Evolutionary conservation across 1,284 basidiomycete genomes (phyloP).

Genomic region (Cryptococcus depauperatus): DNA sequence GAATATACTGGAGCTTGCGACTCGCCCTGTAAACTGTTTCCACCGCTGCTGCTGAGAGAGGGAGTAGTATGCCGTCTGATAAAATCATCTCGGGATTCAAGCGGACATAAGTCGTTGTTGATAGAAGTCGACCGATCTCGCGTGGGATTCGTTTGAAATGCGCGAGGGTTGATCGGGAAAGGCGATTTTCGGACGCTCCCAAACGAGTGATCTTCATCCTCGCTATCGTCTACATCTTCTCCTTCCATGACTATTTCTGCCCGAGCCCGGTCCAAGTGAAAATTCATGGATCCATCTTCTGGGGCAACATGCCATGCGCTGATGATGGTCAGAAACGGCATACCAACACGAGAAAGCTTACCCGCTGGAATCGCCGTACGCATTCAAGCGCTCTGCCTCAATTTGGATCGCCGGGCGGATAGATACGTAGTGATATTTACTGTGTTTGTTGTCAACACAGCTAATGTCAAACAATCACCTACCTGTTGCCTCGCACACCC

Average conservation of each 20-base stretch:
- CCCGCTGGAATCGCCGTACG: slow-evolving; percentile 59
- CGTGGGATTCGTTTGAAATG: not conserved
- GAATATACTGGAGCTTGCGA: slow-evolving; percentile 11
- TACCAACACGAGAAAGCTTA: slow-evolving; percentile 16
- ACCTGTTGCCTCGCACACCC: slow-evolving; percentile 75
- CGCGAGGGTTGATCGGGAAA: slow-evolving; percentile 1
- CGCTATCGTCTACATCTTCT: slow-evolving; percentile 27
- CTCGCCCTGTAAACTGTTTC: not conserved
- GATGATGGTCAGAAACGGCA: not conserved
- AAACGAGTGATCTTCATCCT: slow-evolving; percentile 21
- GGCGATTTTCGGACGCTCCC: too few relatives aligned
- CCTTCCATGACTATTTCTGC: slow-evolving; percentile 28
- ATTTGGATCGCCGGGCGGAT: slow-evolving; percentile 76
- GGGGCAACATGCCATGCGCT: slow-evolving; percentile 23
- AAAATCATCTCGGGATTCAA: not conserved
- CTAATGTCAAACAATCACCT: slow-evolving; percentile 28
- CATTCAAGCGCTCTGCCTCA: slow-evolving; percentile 81
- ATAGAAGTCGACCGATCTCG: slow-evolving; percentile 11
- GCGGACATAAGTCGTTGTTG: slow-evolving; percentile 1
- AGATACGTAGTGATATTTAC: slow-evolving; percentile 43
- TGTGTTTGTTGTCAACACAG: slow-evolving; percentile 3
- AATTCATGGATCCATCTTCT: slow-evolving; percentile 20
- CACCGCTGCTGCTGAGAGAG: slow-evolving; percentile 1
- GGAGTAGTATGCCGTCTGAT: slow-evolving; percentile 15
- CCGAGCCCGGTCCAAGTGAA: slow-evolving; percentile 13